Base-by-base conservation (phyloP, 495 filamentous ascomycete species). In the Xylaria telfairii region DNA sequence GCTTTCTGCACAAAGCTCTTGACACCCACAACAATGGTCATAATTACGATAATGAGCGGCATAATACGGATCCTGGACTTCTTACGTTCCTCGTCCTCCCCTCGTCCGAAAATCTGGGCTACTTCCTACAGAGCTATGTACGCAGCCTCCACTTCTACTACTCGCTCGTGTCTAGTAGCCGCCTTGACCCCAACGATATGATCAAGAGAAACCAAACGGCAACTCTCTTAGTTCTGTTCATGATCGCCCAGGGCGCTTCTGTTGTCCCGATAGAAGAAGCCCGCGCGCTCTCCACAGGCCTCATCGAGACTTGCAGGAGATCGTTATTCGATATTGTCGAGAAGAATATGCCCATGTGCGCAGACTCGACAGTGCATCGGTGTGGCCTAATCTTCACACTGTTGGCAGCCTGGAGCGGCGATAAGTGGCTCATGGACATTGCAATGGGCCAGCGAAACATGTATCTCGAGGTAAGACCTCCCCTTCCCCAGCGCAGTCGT, bases 371-470 rank as follows among this genome's bases (percentile, higher is more conserved):
- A 15, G 82, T 88, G 0, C 82, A 90, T 62, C 84, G 87, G 37
- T 87, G 87, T 47, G 89, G 88, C 0, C 78, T 91, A 7, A 81
- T 91, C 13, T 90, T 90, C 75, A 87, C 83, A 1, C 80, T 90
- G 2, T 81, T 89, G 12, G 88, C 86, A 6, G 86, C 86, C 0
- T 91, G 89, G 89, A 88, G 88, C 73, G 89, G 89, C 57, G 89
- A 91, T 75, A 90, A 90, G 74, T 90, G 88, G 88, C 88, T 89
- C 56, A 91, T 91, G 88, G 88, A 90, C 71, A 90, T 90, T 59
- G 86, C 88, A 32, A 90, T 89, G 87, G 89, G 89, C n/a, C 89
- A 91, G 74, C 84, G 87, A 37, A 87, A 85, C 53, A 90, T 90
- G 88, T 91, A 91, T 72, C 84, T 89, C 63, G 84, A 87, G 69